A percentile compares a stretch with the other conserved stretches of the same genome.
Conservation (phyloP, 2,329 filamentous ascomycete species). For the Neofusicoccum kwambonambiense region DNA sequence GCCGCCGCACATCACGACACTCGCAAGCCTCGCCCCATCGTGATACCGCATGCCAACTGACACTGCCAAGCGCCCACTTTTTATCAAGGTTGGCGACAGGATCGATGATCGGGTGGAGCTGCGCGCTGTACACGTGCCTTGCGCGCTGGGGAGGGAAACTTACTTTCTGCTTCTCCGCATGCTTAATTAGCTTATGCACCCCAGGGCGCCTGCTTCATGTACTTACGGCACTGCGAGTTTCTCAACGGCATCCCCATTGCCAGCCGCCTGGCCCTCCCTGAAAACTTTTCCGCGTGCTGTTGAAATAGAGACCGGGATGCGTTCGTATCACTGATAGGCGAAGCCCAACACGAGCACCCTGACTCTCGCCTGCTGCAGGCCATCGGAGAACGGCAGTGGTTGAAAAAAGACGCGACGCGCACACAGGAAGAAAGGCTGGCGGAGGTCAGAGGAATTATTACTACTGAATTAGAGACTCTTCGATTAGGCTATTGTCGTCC, state of each 20-base stretch:
- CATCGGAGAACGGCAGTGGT: not conserved
- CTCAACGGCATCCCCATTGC: not conserved
- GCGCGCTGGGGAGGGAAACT: not conserved
- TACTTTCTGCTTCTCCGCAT: constrained; percentile 13
- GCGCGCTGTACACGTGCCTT: not conserved
- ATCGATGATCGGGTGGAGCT: constrained; percentile 10
- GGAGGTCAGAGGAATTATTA: not conserved
- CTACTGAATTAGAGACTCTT: constrained; percentile 6
- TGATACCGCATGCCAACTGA: not conserved
- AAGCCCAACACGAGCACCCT: constrained; percentile 1
- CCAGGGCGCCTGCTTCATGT: not conserved
- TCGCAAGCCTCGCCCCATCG: not conserved
- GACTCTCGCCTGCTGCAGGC: not conserved
- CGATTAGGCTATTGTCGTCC: not conserved
- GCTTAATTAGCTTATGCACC: not conserved
- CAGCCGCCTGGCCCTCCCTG: not conserved
- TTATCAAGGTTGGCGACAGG: not conserved
- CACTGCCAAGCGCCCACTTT: constrained; percentile 7
- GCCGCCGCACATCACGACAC: not conserved
- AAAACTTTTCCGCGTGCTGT: not conserved
- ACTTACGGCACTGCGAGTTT: not conserved
- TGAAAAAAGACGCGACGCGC: not conserved
- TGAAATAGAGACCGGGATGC: not conserved
- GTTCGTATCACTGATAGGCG: constrained; percentile 9
- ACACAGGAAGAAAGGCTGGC: not conserved